These are phyloP conservation scores for Barnettozyma sucrosica DNA, from an alignment of 805 yeast genomes.

Conservation along the genomic window DNA sequence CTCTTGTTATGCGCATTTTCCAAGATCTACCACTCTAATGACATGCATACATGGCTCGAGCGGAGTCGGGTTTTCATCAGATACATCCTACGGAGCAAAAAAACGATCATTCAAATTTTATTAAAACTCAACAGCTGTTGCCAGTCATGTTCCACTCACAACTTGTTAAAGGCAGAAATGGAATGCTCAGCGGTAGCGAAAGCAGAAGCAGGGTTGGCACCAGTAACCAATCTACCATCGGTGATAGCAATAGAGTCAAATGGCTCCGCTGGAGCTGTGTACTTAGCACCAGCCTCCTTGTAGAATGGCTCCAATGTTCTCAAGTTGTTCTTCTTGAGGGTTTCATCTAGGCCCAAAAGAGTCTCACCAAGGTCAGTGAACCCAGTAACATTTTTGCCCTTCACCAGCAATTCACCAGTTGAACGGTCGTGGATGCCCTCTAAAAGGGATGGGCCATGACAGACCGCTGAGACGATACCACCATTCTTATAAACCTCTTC, in stretches of 20 bases:
- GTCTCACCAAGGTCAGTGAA: slow-evolving; percentile 48
- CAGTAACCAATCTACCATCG: slow-evolving; percentile 60
- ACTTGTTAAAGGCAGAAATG: slow-evolving; percentile 20
- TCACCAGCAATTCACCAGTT: slow-evolving; percentile 39
- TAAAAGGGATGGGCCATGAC: slow-evolving; percentile 63
- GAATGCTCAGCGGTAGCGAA: slow-evolving; percentile 40
- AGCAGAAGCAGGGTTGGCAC: slow-evolving; percentile 60
- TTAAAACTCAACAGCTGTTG: background rate
- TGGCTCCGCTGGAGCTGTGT: slow-evolving; percentile 42
- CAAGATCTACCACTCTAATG: too few species aligned
- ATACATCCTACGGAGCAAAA: too few species aligned
- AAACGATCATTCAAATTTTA: background rate
- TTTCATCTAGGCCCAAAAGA: slow-evolving; percentile 22
- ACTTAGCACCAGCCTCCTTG: slow-evolving; percentile 37
- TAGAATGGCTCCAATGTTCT: slow-evolving; percentile 36
- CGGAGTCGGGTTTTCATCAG: too few species aligned
- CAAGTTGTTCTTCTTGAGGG: slow-evolving; percentile 25
- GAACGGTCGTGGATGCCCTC: slow-evolving; percentile 38
- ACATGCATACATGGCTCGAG: too few species aligned
- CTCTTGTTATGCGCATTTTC: too few species aligned
- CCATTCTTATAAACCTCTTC: slow-evolving; percentile 41
- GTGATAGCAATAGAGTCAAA: slow-evolving; percentile 44
- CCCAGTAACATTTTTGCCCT: slow-evolving; percentile 55
- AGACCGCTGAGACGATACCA: slow-evolving; percentile 58
- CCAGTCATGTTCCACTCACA: slow-evolving; percentile 9